Percentiles rank a stretch among this genome's conserved stretches.
These are phyloP conservation scores for Leccinum sublutescens DNA, from an alignment of 768 basidiomycete species.

Conservation along the genomic window DNA sequence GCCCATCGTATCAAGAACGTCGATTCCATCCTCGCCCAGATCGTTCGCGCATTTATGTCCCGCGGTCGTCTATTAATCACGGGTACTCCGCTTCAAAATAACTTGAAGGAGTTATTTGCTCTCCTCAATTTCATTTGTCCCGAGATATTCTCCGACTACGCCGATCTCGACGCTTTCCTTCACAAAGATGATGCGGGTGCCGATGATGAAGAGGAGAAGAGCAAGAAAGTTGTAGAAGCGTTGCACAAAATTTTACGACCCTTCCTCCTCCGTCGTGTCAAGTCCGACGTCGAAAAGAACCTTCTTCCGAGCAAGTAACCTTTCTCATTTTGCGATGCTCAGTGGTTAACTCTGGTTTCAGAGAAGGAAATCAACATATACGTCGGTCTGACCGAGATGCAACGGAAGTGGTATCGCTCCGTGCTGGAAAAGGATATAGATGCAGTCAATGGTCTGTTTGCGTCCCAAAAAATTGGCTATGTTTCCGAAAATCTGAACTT, in stretches of 20 bases:
- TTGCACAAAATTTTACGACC: constrained; percentile 95
- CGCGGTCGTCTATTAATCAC: constrained; percentile 92
- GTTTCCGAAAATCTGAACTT: background rate
- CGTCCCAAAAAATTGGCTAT: background rate
- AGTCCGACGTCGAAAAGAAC: constrained; percentile 95
- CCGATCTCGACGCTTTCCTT: constrained; percentile 91
- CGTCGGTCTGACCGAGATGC: constrained; percentile 95
- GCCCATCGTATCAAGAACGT: constrained; percentile 99
- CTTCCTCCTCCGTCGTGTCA: constrained; percentile 91
- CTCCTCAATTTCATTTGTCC: constrained; percentile 95
- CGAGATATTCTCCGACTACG: constrained; percentile 90
- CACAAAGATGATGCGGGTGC: constrained; percentile 76
- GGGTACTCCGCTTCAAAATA: constrained; percentile 96
- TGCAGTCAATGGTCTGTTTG: constrained; percentile 81
- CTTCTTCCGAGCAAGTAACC: constrained; percentile 73
- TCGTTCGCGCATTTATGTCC: constrained; percentile 86
- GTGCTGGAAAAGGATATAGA: constrained; percentile 98
- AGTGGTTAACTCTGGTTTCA: constrained; percentile 27
- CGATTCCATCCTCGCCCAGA: constrained; percentile 92
- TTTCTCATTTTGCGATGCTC: background rate
- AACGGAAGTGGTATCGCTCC: constrained; percentile 95
- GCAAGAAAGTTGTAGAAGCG: constrained; percentile 93
- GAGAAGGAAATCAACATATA: constrained; percentile 99
- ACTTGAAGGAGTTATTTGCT: constrained; percentile 91
- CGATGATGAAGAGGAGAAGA: constrained; percentile 76